Evolutionary conservation across 345 rosid species (phyloP), one percentile per base, ranked within the genome.

Genomic region (Lepidium sativum): DNA sequence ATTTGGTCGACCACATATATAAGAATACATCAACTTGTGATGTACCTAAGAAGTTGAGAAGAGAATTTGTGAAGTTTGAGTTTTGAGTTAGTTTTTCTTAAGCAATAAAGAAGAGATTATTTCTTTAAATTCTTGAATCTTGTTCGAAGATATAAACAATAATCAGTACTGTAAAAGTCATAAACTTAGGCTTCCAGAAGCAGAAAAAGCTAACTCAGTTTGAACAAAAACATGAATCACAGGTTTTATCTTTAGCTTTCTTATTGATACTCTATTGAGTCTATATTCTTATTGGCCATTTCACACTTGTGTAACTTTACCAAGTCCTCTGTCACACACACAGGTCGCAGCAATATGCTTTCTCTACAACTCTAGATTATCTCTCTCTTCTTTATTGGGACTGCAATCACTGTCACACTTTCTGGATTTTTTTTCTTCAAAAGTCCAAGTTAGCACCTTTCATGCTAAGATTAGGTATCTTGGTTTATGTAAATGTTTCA

Each of bases 321-420:
- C 20, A 37, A 35, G 40, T 38, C 51, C 1, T 59, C 17, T 14
- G 9, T 39, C n/a, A n/a, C n/a, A n/a, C 48, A 54, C 64, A 45
- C 40, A 47, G 50, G 23, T 38, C 48, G 65, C 50, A 56, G 40
- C 44, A 56, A 67, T 25, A 60, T 59, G 67, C 44, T 50, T 51
- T 10, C 31, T 27, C 31, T 5, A 27, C 6, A 27, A 27, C 2
- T 8, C 43, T 55, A n/a, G 48, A 16, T 63, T 41, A 44, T 43
- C 53, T 45, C 44, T 63, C 42, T 68, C 58, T 38, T 29, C 58
- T 68, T 40, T 39, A 68, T 68, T 68, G 56, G 21, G 13, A 47
- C 65, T 57, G 58, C 65, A 58, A 2, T 18, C 73, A 59, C 59
- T 49, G 43, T 68, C 66, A 59, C 35, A n/a, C 73, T 60, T 68